phyloP scores from a whole-genome alignment of 176 grass and related monocot species.

The Paspalum notatum region DNA sequence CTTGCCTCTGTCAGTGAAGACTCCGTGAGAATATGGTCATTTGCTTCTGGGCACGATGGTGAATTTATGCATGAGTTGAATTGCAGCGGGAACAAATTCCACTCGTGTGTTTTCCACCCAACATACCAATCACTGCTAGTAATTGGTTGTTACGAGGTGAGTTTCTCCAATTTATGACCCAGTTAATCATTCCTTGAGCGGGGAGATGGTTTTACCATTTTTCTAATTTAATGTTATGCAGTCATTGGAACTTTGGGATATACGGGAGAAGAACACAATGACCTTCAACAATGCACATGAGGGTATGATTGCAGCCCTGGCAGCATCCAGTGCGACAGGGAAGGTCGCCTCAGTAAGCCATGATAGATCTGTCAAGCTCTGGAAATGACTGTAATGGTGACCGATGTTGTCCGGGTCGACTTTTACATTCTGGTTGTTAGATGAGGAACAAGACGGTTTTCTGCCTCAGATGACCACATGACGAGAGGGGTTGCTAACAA shows the following conservation, averaged over 20 bases:
- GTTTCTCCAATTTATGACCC: slow-evolving; percentile 9
- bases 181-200: slow-evolving; percentile 13
- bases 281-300: slow-evolving; percentile 72
- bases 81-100: slow-evolving; percentile 84
- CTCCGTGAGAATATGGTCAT: slow-evolving; percentile 81
- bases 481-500: slow-evolving; percentile 40
- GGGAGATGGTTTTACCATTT: not conserved
- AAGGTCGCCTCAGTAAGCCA: slow-evolving; percentile 91
- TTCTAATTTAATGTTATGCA: slow-evolving; percentile 39
- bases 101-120: slow-evolving; percentile 96
- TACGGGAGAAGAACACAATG: slow-evolving; percentile 78
- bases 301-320: slow-evolving; percentile 76
- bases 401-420: not conserved
- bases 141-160: slow-evolving; percentile 94
- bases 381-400: slow-evolving; percentile 69
- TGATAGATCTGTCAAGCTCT: slow-evolving; percentile 86
- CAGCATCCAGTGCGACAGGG: slow-evolving; percentile 75
- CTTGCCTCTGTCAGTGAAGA: slow-evolving; percentile 96
- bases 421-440: slow-evolving; percentile 42
- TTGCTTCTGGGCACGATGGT: slow-evolving; percentile 66
- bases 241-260: slow-evolving; percentile 98
- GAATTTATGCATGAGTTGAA: slow-evolving; percentile 85
- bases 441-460: slow-evolving; percentile 40
- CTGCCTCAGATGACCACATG: slow-evolving; percentile 44
- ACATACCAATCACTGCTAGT: slow-evolving; percentile 68